A percentile compares a stretch with the other conserved stretches of the same genome.
Conservation (phyloP, 805 yeast genomes). For the Candida koratica region DNA sequence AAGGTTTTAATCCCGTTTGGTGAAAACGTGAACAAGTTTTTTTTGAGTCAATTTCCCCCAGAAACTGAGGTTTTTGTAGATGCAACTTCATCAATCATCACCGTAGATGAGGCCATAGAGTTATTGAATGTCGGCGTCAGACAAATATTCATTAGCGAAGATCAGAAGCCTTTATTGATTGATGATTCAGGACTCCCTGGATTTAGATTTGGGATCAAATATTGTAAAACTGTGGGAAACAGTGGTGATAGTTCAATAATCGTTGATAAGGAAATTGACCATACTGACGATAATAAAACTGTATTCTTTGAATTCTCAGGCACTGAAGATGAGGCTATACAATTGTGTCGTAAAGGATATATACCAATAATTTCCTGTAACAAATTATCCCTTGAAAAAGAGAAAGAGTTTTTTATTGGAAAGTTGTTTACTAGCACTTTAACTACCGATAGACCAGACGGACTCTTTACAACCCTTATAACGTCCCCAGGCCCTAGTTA, state of each 20-base stretch:
- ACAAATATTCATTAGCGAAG: constrained; percentile 37
- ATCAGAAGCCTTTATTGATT: constrained; percentile 28
- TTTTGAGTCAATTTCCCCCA: constrained; percentile 27
- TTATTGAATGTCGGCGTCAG: constrained; percentile 61
- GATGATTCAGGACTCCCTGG: constrained; percentile 49
- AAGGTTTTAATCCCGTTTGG: constrained; percentile 29
- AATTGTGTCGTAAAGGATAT: constrained; percentile 29
- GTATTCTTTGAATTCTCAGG: constrained; percentile 20
- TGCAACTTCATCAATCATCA: constrained; percentile 21
- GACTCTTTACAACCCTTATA: constrained; percentile 80
- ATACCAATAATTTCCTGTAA: constrained; percentile 25
- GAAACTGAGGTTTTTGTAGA: constrained; percentile 30
- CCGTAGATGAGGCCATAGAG: constrained; percentile 44
- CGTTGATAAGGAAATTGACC: constrained; percentile 18
- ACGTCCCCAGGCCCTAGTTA: constrained; percentile 57
- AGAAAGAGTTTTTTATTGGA: constrained; percentile 33
- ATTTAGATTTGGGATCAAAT: constrained; percentile 37
- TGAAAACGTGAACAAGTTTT: constrained; percentile 29
- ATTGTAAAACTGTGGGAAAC: constrained; percentile 9
- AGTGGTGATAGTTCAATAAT: constrained; percentile 17
- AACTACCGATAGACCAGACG: constrained; percentile 82
- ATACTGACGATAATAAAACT: constrained; percentile 27
- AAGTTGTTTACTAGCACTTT: constrained; percentile 49
- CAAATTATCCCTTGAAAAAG: constrained; percentile 19
- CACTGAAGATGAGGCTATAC: constrained; percentile 23